Evolutionary conservation across 495 filamentous ascomycete species (phyloP).

Genomic region (Aspergillus bridgeri): DNA sequence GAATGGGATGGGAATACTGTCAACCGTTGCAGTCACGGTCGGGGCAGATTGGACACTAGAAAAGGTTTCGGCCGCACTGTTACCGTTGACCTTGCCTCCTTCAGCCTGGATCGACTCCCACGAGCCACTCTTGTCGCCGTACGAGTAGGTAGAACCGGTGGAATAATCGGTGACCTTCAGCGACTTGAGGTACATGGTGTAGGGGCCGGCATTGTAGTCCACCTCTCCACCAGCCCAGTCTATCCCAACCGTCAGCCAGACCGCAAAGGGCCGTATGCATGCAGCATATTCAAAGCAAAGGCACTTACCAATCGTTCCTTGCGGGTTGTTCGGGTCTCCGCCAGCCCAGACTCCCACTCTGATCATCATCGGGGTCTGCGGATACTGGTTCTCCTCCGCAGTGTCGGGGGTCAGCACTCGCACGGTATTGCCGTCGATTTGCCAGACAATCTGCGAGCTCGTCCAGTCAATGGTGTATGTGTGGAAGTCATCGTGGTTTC

Average conservation of each 20-base stretch:
- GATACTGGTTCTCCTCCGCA: conserved; percentile 66
- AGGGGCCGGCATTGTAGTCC: conserved; percentile 76
- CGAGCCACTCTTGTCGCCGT: conserved; percentile 68
- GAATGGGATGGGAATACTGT: conserved; percentile 56
- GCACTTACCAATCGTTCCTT: conserved; percentile 63
- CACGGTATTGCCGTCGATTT: conserved; percentile 65
- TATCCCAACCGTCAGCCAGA: conserved; percentile 28
- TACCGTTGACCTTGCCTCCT: conserved; percentile 64
- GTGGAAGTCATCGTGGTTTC: conserved; percentile 59
- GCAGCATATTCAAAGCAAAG: neutral
- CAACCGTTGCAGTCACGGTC: conserved; percentile 52
- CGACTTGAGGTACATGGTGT: conserved; percentile 76
- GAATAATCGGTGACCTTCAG: conserved; percentile 85
- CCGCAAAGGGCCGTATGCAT: neutral
- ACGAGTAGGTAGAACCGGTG: conserved; percentile 77
- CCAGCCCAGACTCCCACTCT: conserved; percentile 85
- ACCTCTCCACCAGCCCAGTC: conserved; percentile 83
- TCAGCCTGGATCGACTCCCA: conserved; percentile 77
- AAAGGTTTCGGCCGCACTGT: conserved; percentile 34
- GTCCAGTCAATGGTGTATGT: conserved; percentile 89
- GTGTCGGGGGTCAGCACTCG: conserved; percentile 63
- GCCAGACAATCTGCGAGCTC: conserved; percentile 62
- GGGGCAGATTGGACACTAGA: conserved; percentile 43
- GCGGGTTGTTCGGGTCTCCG: conserved; percentile 62
- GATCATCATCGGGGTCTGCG: conserved; percentile 83